These are phyloP conservation scores for Tylopilus felleus DNA, from an alignment of 768 basidiomycete species.

Conservation along the genomic window DNA sequence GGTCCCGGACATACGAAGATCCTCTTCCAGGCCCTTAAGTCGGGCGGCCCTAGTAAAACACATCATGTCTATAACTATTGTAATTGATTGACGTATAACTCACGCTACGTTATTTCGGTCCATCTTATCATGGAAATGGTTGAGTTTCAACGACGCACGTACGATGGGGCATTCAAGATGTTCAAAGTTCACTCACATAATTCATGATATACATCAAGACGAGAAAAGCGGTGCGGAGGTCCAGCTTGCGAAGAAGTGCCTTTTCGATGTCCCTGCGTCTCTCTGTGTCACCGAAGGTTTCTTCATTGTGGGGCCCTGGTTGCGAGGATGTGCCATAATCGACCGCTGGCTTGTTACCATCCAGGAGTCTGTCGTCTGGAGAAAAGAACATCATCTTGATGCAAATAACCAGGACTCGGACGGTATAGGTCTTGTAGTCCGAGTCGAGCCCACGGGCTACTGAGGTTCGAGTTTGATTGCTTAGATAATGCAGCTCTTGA, in stretches of 20 bases:
- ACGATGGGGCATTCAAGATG: background rate
- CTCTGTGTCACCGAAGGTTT: constrained; percentile 37
- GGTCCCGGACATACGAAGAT: constrained; percentile 54
- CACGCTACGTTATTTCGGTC: constrained; percentile 68
- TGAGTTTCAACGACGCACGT: background rate
- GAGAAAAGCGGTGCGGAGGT: constrained; percentile 41
- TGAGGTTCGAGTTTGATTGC: no score
- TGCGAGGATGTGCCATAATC: constrained; percentile 3
- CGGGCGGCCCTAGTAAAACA: constrained; percentile 55
- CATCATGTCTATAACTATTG: background rate
- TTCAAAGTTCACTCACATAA: constrained; percentile 35
- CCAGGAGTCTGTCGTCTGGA: background rate
- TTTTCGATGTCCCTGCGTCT: constrained; percentile 37
- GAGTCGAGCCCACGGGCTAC: no score
- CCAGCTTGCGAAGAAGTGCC: constrained; percentile 42
- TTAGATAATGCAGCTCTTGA: no score
- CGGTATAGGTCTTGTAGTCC: no score
- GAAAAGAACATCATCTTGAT: background rate
- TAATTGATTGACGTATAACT: constrained; percentile 12
- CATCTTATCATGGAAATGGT: constrained; percentile 38
- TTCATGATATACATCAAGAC: constrained; percentile 47
- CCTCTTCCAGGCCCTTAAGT: constrained; percentile 63
- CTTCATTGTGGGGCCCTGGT: constrained; percentile 19
- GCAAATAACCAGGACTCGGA: background rate
- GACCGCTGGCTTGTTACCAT: background rate